phyloP scores from a whole-genome alignment of 2,329 filamentous ascomycete genomes.

The Thermoascus crustaceus region DNA sequence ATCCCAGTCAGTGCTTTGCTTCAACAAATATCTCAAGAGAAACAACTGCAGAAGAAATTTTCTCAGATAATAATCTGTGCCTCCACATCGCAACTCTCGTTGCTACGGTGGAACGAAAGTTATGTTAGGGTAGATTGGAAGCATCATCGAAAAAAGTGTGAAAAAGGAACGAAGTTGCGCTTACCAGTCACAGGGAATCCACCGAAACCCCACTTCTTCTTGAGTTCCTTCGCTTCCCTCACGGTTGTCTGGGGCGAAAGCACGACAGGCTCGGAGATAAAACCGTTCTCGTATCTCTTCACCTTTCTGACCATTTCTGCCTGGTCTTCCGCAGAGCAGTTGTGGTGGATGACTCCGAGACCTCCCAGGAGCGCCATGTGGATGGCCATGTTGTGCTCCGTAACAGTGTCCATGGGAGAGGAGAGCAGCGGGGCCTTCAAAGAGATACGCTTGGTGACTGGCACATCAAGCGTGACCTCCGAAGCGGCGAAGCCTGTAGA shows the following conservation, averaged over 20 bases:
- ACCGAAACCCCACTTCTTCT: conserved; percentile 97
- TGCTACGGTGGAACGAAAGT: conserved; percentile 99
- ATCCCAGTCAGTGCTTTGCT: conserved; percentile 12
- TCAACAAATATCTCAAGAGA: conserved; percentile 10
- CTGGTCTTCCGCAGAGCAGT: conserved; percentile 95
- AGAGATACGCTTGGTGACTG: conserved; percentile 88
- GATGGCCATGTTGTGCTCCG: conserved; percentile 98
- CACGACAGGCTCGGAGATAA: conserved; percentile 93
- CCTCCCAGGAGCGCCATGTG: conserved; percentile 59
- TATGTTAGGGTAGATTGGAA: conserved; percentile 62
- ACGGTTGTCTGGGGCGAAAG: conserved; percentile 82
- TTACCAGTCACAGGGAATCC: conserved; percentile 97
- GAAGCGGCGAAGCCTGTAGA: conserved; percentile 73
- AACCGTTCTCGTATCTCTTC: conserved; percentile 98
- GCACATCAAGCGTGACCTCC: conserved; percentile 78
- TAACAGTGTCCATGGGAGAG: conserved; percentile 99
- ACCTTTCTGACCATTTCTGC: conserved; percentile 99
- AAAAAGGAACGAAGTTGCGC: conserved; percentile 32
- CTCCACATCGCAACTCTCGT: conserved; percentile 80
- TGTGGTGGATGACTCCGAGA: conserved; percentile 89
- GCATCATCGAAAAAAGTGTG: conserved; percentile 55
- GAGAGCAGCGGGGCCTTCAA: conserved; percentile 96
- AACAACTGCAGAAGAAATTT: conserved; percentile 9
- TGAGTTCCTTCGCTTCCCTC: conserved; percentile 80
- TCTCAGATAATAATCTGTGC: conserved; percentile 46